A percentile compares a stretch with the other conserved stretches of the same genome.
Evolutionary conservation across 139 green algal species (phyloP).

Genomic region (Asterochloris erici): DNA sequence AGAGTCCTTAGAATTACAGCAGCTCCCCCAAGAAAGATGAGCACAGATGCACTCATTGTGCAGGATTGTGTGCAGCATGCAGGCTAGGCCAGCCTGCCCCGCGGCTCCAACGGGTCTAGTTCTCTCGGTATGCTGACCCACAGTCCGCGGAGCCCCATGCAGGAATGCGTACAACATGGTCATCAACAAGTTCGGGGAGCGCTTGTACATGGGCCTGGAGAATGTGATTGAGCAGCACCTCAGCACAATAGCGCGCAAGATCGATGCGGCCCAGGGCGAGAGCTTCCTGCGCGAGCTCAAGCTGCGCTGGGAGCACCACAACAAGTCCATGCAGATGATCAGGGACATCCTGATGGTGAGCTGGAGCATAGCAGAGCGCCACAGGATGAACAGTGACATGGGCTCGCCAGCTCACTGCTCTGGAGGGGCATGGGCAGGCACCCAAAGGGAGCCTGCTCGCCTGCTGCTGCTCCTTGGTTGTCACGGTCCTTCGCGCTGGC

Average conservation of each 20-base stretch:
- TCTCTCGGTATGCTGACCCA: background rate
- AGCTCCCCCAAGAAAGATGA: too few relatives aligned
- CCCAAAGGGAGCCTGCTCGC: too few relatives aligned
- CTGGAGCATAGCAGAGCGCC: background rate
- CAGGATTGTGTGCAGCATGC: too few relatives aligned
- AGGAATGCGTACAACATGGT: constrained; percentile 99
- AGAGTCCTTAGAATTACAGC: too few relatives aligned
- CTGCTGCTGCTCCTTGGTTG: too few relatives aligned
- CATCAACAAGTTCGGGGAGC: constrained; percentile 93
- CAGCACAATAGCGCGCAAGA: constrained; percentile 49
- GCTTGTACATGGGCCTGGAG: constrained; percentile 87
- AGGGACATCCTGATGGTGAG: constrained; percentile 96
- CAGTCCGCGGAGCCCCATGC: constrained; percentile 10
- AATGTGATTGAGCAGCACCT: constrained; percentile 75
- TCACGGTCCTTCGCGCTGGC: too few relatives aligned
- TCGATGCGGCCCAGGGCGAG: constrained; percentile 71
- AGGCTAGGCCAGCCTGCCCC: too few relatives aligned
- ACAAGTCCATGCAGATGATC: constrained; percentile 95
- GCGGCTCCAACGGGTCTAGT: too few relatives aligned
- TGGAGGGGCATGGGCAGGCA: too few relatives aligned
- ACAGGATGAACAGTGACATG: too few relatives aligned
- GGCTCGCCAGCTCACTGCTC: too few relatives aligned
- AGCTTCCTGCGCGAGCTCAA: constrained; percentile 88
- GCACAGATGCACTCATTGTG: too few relatives aligned
- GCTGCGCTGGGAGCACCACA: constrained; percentile 85